phyloP scores from a whole-genome alignment of 257 asterid genomes.

The Nicotiana obtusifolia region DNA sequence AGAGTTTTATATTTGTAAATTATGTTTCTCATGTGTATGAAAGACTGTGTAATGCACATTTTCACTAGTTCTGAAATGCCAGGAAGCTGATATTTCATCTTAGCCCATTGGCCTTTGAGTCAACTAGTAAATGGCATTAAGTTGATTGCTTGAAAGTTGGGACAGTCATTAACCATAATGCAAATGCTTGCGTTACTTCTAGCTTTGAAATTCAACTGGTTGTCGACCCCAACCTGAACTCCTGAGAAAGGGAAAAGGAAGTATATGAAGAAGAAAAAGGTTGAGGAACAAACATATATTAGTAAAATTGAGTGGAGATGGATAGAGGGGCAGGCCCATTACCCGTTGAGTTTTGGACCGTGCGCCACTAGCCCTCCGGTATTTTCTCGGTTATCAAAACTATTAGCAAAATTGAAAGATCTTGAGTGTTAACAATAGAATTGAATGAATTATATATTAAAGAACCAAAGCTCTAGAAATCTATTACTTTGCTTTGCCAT shows the following conservation, averaged over 20 bases:
- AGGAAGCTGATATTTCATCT: not conserved
- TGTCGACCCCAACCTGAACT: not conserved
- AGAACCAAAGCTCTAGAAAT: not conserved
- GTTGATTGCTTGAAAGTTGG: slow-evolving; percentile 1
- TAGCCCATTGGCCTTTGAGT: not conserved
- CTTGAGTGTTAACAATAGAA: not conserved
- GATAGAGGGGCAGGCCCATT: too few species aligned
- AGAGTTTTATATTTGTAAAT: not conserved
- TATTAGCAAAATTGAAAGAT: too few species aligned
- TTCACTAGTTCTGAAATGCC: not conserved
- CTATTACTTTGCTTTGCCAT: not conserved
- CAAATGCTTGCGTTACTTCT: not conserved
- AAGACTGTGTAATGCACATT: not conserved
- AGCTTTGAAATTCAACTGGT: not conserved
- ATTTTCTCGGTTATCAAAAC: too few species aligned
- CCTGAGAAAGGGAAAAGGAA: not conserved
- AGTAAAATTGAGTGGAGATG: not conserved
- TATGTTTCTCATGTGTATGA: not conserved
- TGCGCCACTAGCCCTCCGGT: too few species aligned
- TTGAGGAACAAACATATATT: not conserved
- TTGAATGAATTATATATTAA: not conserved
- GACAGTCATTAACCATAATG: not conserved
- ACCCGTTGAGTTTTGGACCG: too few species aligned
- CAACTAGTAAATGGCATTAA: not conserved
- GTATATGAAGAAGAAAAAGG: not conserved